These are phyloP conservation scores for Neurospora intermedia DNA, from an alignment of 495 filamentous ascomycete species.

Conservation along the genomic window DNA sequence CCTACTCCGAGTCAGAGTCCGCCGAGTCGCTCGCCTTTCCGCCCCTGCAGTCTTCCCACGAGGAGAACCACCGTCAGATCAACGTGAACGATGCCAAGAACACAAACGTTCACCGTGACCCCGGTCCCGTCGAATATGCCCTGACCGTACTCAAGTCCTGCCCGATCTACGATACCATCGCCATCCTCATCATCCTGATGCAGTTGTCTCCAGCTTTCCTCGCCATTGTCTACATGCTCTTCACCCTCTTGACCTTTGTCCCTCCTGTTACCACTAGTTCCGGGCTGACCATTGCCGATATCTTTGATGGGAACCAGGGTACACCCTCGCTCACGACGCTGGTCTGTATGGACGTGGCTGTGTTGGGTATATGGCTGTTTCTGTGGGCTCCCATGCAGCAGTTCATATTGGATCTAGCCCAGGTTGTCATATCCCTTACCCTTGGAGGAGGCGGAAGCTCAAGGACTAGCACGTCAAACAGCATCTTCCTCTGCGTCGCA, in stretches of 20 bases:
- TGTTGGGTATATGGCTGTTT: slow-evolving; percentile 78
- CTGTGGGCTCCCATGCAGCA: slow-evolving; percentile 82
- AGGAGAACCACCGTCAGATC: slow-evolving; percentile 47
- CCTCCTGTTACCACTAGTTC: slow-evolving; percentile 55
- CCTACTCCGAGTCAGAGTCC: slow-evolving; percentile 39
- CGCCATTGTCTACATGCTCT: slow-evolving; percentile 84
- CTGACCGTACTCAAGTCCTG: slow-evolving; percentile 84
- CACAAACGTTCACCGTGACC: slow-evolving; percentile 48
- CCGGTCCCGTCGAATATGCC: slow-evolving; percentile 57
- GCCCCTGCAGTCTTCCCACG: slow-evolving; percentile 24
- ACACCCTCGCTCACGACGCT: slow-evolving; percentile 71
- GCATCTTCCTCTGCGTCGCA: slow-evolving; percentile 64
- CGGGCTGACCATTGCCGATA: slow-evolving; percentile 39
- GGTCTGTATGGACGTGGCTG: slow-evolving; percentile 68
- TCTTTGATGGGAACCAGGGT: slow-evolving; percentile 42
- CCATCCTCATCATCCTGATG: slow-evolving; percentile 93
- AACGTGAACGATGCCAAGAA: slow-evolving; percentile 59
- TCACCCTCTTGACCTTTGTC: slow-evolving; percentile 88
- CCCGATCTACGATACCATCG: slow-evolving; percentile 90
- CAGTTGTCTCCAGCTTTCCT: slow-evolving; percentile 89
- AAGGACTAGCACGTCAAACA: slow-evolving; percentile 59
- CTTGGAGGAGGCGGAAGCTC: slow-evolving; percentile 79
- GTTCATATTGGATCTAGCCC: slow-evolving; percentile 85
- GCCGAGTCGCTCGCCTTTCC: slow-evolving; percentile 32
- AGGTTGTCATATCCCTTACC: slow-evolving; percentile 90